These are phyloP conservation scores for Mortierella sp. DNA, from an alignment of 371 early-diverging fungal species.

Conservation along the genomic window DNA sequence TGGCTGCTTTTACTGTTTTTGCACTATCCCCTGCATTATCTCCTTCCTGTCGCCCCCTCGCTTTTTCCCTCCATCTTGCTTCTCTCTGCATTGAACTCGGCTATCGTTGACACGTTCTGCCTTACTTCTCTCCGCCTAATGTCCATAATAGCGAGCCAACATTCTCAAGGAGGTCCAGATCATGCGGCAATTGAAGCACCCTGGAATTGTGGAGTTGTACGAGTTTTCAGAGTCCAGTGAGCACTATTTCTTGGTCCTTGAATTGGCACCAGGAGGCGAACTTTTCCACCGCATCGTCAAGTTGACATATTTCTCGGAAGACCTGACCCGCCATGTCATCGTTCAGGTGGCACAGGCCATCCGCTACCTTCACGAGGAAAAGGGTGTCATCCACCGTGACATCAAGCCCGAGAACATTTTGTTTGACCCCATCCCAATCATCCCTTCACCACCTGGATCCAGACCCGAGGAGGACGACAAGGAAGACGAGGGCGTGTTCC, in stretches of 20 bases:
- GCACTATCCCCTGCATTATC: constrained; percentile 4
- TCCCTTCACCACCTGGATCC: constrained; percentile 64
- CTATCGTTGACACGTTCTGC: constrained; percentile 9
- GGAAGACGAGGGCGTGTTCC: constrained; percentile 79
- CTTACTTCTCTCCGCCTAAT: neutral
- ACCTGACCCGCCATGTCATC: constrained; percentile 81
- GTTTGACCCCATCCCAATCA: constrained; percentile 77
- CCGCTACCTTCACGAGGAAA: constrained; percentile 87
- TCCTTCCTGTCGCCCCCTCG: constrained; percentile 1
- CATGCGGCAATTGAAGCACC: constrained; percentile 83
- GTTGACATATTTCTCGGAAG: constrained; percentile 82
- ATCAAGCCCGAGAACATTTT: constrained; percentile 98
- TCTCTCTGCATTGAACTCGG: neutral
- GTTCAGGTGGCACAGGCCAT: constrained; percentile 91
- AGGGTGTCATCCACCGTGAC: constrained; percentile 90
- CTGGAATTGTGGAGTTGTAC: constrained; percentile 79
- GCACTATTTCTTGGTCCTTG: constrained; percentile 86
- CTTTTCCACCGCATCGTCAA: constrained; percentile 86
- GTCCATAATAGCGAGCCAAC: constrained; percentile 68
- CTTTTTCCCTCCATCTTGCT: neutral
- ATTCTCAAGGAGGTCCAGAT: constrained; percentile 90
- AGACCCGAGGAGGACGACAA: constrained; percentile 66
- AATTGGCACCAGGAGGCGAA: constrained; percentile 88
- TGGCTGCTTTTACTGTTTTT: constrained; percentile 2
- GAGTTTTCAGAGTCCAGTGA: constrained; percentile 71